Percentiles rank a stretch among this genome's conserved stretches.
Evolutionary conservation across 805 yeast genomes (phyloP).

Genomic region (Ogataea methanolica): DNA sequence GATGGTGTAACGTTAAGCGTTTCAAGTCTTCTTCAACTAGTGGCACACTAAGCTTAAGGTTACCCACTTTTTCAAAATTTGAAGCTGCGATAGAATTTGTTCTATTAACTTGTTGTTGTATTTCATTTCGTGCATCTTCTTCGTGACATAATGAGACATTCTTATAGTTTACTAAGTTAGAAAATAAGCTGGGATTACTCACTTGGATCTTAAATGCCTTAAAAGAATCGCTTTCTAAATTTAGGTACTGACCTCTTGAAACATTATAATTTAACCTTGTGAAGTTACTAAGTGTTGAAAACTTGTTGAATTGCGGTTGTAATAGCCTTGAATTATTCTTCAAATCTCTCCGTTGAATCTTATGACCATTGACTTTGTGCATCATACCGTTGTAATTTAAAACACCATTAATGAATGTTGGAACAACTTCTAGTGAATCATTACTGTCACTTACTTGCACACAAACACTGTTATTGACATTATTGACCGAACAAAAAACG

Average conservation of each 20-base stretch:
- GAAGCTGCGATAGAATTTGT: no score
- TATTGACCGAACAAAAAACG: slow-evolving; percentile 37
- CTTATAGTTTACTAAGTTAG: slow-evolving; percentile 15
- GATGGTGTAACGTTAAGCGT: not conserved
- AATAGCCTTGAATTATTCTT: slow-evolving; percentile 7
- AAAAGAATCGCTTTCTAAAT: slow-evolving; percentile 5
- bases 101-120: not conserved
- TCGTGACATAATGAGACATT: slow-evolving; percentile 13
- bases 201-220: slow-evolving; percentile 24
- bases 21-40: slow-evolving; percentile 1
- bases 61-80: not conserved
- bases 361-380: not conserved
- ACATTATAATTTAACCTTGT: slow-evolving; percentile 5
- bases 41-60: not conserved
- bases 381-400: slow-evolving; percentile 15
- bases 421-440: slow-evolving; percentile 26
- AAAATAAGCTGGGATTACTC: slow-evolving; percentile 16
- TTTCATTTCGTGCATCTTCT: not conserved
- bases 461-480: slow-evolving; percentile 33
- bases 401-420: slow-evolving; percentile 17
- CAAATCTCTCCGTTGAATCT: not conserved
- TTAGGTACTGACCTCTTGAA: not conserved
- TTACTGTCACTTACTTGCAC: slow-evolving; percentile 31
- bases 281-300: slow-evolving; percentile 12
- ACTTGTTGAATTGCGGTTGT: slow-evolving; percentile 15